A percentile compares a stretch with the other conserved stretches of the same genome.
These are phyloP conservation scores for Retiboletus flavoniger DNA, from an alignment of 1,284 basidiomycete species.

Conservation along the genomic window DNA sequence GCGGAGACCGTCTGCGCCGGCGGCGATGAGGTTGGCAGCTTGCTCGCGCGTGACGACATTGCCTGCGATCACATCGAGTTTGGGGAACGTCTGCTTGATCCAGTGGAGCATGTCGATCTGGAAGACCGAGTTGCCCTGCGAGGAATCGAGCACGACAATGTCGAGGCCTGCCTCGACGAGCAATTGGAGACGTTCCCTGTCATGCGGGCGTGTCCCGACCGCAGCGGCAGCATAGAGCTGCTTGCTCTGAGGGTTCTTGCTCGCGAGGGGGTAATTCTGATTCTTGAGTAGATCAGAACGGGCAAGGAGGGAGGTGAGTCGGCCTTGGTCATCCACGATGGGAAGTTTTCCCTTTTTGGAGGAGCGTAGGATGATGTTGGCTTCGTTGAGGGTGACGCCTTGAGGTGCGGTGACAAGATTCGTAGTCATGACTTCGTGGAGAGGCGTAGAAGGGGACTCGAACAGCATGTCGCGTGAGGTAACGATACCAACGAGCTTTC, in stretches of 20 bases:
- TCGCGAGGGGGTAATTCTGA: constrained; percentile 94
- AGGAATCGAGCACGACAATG: constrained; percentile 94
- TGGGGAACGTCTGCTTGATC: constrained; percentile 87
- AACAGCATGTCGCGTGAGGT: constrained; percentile 98
- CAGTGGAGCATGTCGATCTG: constrained; percentile 95
- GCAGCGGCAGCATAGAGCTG: constrained; percentile 98
- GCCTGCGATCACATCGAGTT: constrained; percentile 91
- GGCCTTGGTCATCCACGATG: constrained; percentile 75
- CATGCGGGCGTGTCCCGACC: constrained; percentile 89
- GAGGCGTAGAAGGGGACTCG: constrained; percentile 64
- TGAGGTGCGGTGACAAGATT: constrained; percentile 78
- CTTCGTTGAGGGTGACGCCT: constrained; percentile 88
- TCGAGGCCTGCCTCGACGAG: constrained; percentile 95
- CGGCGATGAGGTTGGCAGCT: constrained; percentile 90
- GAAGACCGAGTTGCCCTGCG: constrained; percentile 94
- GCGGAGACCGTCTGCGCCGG: constrained; percentile 92
- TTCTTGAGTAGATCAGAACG: constrained; percentile 98
- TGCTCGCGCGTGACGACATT: constrained; percentile 99
- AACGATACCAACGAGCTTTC: constrained; percentile 95
- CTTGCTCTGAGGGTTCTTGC: constrained; percentile 89
- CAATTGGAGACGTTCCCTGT: constrained; percentile 81
- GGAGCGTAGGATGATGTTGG: constrained; percentile 92
- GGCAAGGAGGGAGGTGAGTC: constrained; percentile 85
- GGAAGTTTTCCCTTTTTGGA: constrained; percentile 99
- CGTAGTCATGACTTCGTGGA: constrained; percentile 91